Evolutionary conservation across 1,284 basidiomycete species (phyloP), one percentile per base, ranked within the genome.

Genomic region (Ustilago crameri): DNA sequence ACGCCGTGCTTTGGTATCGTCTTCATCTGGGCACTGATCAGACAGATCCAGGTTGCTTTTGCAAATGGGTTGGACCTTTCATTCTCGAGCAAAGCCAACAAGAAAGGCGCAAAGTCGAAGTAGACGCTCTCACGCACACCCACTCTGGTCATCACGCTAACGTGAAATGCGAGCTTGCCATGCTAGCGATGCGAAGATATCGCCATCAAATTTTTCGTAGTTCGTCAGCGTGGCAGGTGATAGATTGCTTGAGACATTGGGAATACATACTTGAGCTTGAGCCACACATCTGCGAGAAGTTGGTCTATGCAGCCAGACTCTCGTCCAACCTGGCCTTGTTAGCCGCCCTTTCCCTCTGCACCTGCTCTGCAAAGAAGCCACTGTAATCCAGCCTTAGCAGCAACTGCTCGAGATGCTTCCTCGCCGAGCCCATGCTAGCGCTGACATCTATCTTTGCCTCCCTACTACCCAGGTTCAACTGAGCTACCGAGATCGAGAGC

Each of bases 311-410:
- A 20, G 23, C 38, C 5, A 67, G 50, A 12, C 49, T 30, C 9
- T 40, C n/a, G 22, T 67, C 58, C 57, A 67, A 37, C 27, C 37
- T 23, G 8, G n/a, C 46, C 24, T 44, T 35, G 2, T 42, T 8
- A 15, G 34, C 51, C 2, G 41, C 50, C 43, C 55, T 58, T 47
- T 70, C 48, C 27, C 45, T 42, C 38, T 65, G 68, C 42, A 52
- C 8, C 26, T 37, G 47, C n/a, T 56, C 43, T 8, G 61, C 61
- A 90, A 92, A 78, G 93, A 87, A 88, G 4, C 90, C 91, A 75
- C 93, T 93, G 82, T 93, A 92, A 83, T 95, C 93, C 23, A 95
- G 84, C 34, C 92, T 87, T 44, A 95, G 85, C 46, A 95, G 83
- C 51, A 95, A 80, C 44, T 92, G 87, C 82, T 95, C 93, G 17